These are phyloP conservation scores for Rossbeevera mucosa DNA, from an alignment of 768 basidiomycete genomes.

Conservation along the genomic window DNA sequence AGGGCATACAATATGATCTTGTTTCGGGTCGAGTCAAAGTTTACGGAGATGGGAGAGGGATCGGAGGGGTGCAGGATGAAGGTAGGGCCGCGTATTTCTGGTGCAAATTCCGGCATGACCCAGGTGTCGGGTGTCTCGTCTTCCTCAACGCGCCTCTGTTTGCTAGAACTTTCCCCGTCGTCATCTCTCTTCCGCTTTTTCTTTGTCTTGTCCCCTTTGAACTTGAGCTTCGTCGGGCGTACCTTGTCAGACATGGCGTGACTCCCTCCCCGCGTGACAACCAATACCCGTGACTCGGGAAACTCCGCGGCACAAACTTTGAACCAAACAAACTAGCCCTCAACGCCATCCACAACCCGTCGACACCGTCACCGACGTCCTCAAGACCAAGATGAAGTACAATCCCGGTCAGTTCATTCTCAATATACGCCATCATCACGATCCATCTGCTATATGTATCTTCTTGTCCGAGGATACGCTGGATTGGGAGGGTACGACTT, in stretches of 20 bases:
- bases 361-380: constrained; percentile 53
- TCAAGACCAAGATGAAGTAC: constrained; percentile 75
- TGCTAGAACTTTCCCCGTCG: constrained; percentile 40
- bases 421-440: constrained; percentile 15
- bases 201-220: constrained; percentile 83
- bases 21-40: constrained; percentile 72
- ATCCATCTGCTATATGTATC: constrained; percentile 18
- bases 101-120: constrained; percentile 68
- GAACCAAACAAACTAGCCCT: constrained; percentile 35
- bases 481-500: constrained; percentile 44
- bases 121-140: constrained; percentile 70
- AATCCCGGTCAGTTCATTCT: constrained; percentile 66
- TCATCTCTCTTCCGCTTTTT: constrained; percentile 75
- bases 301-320: constrained; percentile 24
- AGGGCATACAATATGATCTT: constrained; percentile 62
- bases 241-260: constrained; percentile 42
- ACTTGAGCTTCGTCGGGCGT: constrained; percentile 74
- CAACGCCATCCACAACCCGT: constrained; percentile 23
- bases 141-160: constrained; percentile 50
- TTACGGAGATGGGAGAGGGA: constrained; percentile 69
- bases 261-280: not conserved
- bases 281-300: constrained; percentile 14
- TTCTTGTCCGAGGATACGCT: constrained; percentile 38
- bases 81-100: constrained; percentile 82
- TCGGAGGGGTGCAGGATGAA: constrained; percentile 82